These are phyloP conservation scores for Silene uniflora DNA, from an alignment of 148 eudicot species.

Conservation along the genomic window DNA sequence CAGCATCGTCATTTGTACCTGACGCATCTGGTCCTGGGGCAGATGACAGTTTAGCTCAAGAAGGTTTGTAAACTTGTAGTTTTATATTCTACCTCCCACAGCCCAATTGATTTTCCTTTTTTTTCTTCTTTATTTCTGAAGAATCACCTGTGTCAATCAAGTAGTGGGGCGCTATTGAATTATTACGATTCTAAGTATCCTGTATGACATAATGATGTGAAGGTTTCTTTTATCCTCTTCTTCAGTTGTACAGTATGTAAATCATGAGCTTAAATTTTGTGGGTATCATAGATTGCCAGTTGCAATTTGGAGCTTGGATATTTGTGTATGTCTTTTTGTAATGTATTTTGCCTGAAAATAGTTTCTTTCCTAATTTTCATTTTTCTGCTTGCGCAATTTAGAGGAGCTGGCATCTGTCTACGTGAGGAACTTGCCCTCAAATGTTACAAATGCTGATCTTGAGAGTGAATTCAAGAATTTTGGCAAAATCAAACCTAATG, in stretches of 20 bases:
- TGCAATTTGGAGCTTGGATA: conserved; percentile 2
- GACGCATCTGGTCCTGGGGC: conserved; percentile 32
- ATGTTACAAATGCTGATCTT: conserved; percentile 62
- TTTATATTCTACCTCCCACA: background rate
- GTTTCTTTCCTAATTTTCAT: background rate
- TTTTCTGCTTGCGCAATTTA: conserved; percentile 16
- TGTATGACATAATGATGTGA: background rate
- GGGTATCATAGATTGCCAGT: background rate
- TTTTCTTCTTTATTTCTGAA: background rate
- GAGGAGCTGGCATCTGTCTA: conserved; percentile 76
- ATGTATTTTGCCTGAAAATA: background rate
- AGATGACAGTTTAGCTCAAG: conserved; percentile 48
- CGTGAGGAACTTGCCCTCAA: conserved; percentile 78
- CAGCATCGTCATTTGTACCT: conserved; percentile 38
- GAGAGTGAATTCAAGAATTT: conserved; percentile 72
- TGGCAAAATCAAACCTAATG: conserved; percentile 73
- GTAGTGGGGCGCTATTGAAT: no score
- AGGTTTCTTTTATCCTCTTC: no score
- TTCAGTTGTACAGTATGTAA: background rate
- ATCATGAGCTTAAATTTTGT: background rate
- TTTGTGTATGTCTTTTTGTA: background rate
- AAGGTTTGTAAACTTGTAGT: conserved; percentile 24
- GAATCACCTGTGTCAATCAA: background rate
- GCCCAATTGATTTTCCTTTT: background rate
- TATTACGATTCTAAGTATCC: no score